Evolutionary conservation across 441 rosid genomes (phyloP).

Genomic region (Mallotus japonicus): DNA sequence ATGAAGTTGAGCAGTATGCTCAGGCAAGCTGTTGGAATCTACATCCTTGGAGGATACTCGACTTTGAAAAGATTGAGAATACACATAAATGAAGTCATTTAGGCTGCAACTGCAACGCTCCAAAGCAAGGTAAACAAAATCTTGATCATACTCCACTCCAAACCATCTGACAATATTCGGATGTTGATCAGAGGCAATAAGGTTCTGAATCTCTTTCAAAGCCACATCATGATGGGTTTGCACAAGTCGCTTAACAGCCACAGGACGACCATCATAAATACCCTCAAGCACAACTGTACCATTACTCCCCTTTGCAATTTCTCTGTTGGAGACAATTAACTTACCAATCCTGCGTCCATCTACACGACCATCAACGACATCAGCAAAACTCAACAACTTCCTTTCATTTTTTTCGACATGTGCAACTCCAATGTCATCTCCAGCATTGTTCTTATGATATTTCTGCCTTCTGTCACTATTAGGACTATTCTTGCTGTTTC

Average conservation of each 20-base stretch:
- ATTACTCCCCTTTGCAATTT: conserved; percentile 86
- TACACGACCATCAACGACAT: conserved; percentile 31
- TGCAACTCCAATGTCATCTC: conserved; percentile 28
- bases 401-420: conserved; percentile 39
- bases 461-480: conserved; percentile 38
- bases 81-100: conserved; percentile 58
- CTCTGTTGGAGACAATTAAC: conserved; percentile 55
- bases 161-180: conserved; percentile 87
- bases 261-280: conserved; percentile 66
- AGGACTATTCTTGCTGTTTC: conserved; percentile 40
- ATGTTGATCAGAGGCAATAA: conserved; percentile 85
- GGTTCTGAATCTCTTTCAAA: conserved; percentile 76
- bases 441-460: conserved; percentile 27
- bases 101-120: conserved; percentile 90
- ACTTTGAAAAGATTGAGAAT: conserved; percentile 44
- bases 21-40: conserved; percentile 30
- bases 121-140: conserved; percentile 78
- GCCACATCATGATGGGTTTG: conserved; percentile 87
- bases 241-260: conserved; percentile 87
- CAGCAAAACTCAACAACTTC: conserved; percentile 32
- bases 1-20: conserved; percentile 34
- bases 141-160: conserved; percentile 80
- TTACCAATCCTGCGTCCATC: conserved; percentile 77
- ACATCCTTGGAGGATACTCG: conserved; percentile 33
- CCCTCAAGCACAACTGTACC: conserved; percentile 90